Conservation (phyloP, 352 stramenopile genomes). For the Pythium plurisporium region DNA sequence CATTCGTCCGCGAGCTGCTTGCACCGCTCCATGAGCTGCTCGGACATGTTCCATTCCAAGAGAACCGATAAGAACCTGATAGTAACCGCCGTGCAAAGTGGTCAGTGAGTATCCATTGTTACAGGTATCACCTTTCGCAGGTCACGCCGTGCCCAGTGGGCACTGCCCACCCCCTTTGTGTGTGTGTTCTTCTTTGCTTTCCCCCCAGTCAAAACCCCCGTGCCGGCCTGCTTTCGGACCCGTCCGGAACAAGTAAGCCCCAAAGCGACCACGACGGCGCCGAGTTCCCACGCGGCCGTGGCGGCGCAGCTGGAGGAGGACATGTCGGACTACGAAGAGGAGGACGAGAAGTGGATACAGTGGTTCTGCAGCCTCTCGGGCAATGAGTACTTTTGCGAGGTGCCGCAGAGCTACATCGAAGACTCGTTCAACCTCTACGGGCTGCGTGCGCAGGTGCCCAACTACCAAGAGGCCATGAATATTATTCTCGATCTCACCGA, state of each 20-base stretch:
- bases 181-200: background rate
- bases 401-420: slow-evolving; percentile 91
- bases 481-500: slow-evolving; percentile 92
- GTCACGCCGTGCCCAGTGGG: no score
- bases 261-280: slow-evolving; percentile 16
- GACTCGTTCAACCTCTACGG: slow-evolving; percentile 94
- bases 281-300: slow-evolving; percentile 16
- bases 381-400: slow-evolving; percentile 91
- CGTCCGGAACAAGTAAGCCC: slow-evolving; percentile 3
- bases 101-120: background rate
- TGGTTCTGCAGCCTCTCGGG: slow-evolving; percentile 91
- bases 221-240: slow-evolving; percentile 4
- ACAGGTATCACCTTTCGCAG: slow-evolving; percentile 8
- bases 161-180: slow-evolving; percentile 15
- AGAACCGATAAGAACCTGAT: slow-evolving; percentile 49
- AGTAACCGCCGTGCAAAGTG: no score
- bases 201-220: slow-evolving; percentile 14
- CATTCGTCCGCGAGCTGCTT: slow-evolving; percentile 58
- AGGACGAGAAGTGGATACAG: slow-evolving; percentile 92
- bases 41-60: slow-evolving; percentile 64
- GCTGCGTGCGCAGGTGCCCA: slow-evolving; percentile 82
- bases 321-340: slow-evolving; percentile 89
- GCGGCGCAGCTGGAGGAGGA: slow-evolving; percentile 25
- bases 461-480: slow-evolving; percentile 90
- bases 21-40: slow-evolving; percentile 48